A percentile compares a stretch with the other conserved stretches of the same genome.
phyloP scores from a whole-genome alignment of 1,139 yeast species.

The Hyphopichia buzzinii region DNA sequence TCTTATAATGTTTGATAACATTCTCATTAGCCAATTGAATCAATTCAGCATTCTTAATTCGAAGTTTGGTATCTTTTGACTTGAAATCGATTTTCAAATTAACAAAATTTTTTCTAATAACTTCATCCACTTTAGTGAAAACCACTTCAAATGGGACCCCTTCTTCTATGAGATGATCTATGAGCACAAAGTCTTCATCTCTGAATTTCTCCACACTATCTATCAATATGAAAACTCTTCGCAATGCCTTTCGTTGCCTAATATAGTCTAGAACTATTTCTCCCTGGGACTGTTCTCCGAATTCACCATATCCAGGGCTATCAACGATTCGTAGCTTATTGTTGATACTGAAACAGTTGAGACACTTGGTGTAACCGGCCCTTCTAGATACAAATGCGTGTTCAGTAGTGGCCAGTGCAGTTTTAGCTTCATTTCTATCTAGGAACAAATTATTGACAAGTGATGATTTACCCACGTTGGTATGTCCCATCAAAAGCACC shows the following conservation, averaged over 20 bases:
- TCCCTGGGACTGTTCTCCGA: constrained; percentile 66
- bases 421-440: constrained; percentile 24
- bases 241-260: constrained; percentile 47
- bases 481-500: constrained; percentile 69
- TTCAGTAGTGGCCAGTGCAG: constrained; percentile 26
- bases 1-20: constrained; percentile 21
- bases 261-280: constrained; percentile 62
- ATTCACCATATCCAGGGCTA: constrained; percentile 83
- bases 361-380: constrained; percentile 76
- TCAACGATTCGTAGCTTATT: constrained; percentile 66
- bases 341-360: constrained; percentile 70
- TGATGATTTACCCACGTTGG: constrained; percentile 85
- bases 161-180: constrained; percentile 46
- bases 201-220: constrained; percentile 59
- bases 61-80: background rate
- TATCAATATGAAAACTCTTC: constrained; percentile 59
- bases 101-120: constrained; percentile 17
- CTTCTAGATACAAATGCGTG: constrained; percentile 56
- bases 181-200: constrained; percentile 52
- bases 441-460: constrained; percentile 56
- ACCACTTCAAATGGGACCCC: constrained; percentile 74
- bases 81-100: constrained; percentile 6
- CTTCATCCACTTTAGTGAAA: constrained; percentile 70
- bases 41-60: constrained; percentile 8
- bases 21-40: constrained; percentile 20